Base-by-base conservation (phyloP, 495 filamentous ascomycete genomes). In the Aspergillus homomorphus region DNA sequence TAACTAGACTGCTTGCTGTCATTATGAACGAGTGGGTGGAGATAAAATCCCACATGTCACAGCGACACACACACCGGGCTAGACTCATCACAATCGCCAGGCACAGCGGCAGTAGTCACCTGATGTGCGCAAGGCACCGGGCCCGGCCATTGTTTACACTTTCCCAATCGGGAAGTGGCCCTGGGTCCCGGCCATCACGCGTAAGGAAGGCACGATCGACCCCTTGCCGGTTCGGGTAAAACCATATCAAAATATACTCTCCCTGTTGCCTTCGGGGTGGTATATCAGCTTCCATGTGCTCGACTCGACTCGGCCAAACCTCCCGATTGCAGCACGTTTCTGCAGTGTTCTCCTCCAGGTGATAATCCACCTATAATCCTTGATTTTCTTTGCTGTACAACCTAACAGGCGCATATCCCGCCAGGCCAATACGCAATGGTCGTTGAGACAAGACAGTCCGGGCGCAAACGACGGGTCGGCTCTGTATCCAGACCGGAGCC, bases 381-480 rank as follows among this genome's bases (percentile, higher is more conserved):
- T 42, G 45, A 28, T 42, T 18, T 28, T 41, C 18, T 42, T 21
- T 42, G 30, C 38, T 42, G 51, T 42, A 41, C 33, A 23, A 42
- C 33, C 8, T 38, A 21, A 21, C n/a, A n/a, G n/a, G 19, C 26
- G 18, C 44, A 15, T 33, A 20, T 6, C 46, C 54, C 45, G 20
- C 15, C 45, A 21, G 54, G 19, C 23, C 45, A 28, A 51, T 58
- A 52, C 23, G 23, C 48, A 44, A 51, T 54, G 54, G 51, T 44
- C 18, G 73, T 75, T 67, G 67, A 73, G 15, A 69, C 69, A n/a
- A 65, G 67, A 61, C 64, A 65, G 46, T 58, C 66, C 19, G 57
- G 57, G 19, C 66, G 63, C 58, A 75, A 75, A 53, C 66, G 72
- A 52, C 62, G 67, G 22, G 65, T 61, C 46, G 69, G 69, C 51